These are phyloP conservation scores for Microglena sp. DNA, from an alignment of 139 green algal species.

Conservation along the genomic window DNA sequence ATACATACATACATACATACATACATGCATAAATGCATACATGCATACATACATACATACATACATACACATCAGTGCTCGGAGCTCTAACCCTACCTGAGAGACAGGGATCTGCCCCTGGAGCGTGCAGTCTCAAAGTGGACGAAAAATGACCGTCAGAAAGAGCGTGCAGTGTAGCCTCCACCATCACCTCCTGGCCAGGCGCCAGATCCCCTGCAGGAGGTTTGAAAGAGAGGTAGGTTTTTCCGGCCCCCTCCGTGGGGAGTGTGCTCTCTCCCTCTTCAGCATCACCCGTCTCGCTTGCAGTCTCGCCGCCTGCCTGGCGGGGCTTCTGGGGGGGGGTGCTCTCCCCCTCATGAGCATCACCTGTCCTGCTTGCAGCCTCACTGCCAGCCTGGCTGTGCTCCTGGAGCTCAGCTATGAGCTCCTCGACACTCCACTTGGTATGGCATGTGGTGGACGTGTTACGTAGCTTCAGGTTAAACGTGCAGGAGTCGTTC, in stretches of 20 bases:
- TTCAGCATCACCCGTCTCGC: background rate
- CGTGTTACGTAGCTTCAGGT: constrained; percentile 22
- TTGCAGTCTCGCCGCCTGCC: background rate
- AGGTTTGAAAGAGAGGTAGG: constrained; percentile 21
- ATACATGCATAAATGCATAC: no score
- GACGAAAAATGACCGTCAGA: constrained; percentile 24
- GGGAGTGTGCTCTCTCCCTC: background rate
- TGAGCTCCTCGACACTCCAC: constrained; percentile 23
- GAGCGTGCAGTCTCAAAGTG: no score
- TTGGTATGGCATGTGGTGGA: constrained; percentile 14
- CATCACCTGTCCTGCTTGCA: background rate
- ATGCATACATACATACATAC: no score
- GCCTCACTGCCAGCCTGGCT: constrained; percentile 1
- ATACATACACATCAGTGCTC: background rate
- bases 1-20: no score
- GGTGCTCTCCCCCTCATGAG: background rate
- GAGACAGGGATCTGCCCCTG: no score
- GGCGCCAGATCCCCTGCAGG: constrained; percentile 12
- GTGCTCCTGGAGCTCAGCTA: background rate
- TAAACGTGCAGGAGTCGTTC: background rate
- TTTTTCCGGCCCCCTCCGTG: background rate
- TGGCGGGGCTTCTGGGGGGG: background rate
- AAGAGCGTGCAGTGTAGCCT: constrained; percentile 15
- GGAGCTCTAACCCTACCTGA: background rate
- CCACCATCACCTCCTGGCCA: constrained; percentile 11